Evolutionary conservation across 2,329 filamentous ascomycete species (phyloP).

Genomic region (Pseudogymnoascus sp.): DNA sequence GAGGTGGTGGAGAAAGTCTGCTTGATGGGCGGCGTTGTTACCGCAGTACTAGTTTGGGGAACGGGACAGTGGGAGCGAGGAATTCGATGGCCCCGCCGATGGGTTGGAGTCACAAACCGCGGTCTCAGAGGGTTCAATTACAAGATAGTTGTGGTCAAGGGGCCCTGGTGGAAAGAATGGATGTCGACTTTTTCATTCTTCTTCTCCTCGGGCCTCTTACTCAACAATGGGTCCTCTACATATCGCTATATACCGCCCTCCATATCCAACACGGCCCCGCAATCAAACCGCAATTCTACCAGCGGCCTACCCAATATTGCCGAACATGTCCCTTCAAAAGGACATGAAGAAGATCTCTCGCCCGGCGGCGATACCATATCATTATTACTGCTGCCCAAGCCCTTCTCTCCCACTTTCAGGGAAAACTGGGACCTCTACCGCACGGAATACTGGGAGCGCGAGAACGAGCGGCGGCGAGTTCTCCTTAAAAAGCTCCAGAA

Average conservation of each 20-base stretch:
- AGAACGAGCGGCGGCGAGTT: slow-evolving; percentile 78
- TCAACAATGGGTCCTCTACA: slow-evolving; percentile 55
- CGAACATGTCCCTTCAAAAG: slow-evolving; percentile 56
- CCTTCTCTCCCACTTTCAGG: slow-evolving; percentile 86
- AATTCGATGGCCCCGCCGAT: slow-evolving; percentile 85
- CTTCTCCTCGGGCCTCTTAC: slow-evolving; percentile 66
- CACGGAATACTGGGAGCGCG: slow-evolving; percentile 91
- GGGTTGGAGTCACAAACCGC: slow-evolving; percentile 82
- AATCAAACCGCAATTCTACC: slow-evolving; percentile 15
- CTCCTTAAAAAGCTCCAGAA: slow-evolving; percentile 62
- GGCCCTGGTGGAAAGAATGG: slow-evolving; percentile 72
- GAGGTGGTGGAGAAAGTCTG: slow-evolving; percentile 86
- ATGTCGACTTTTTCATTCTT: slow-evolving; percentile 67
- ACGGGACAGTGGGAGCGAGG: slow-evolving; percentile 96
- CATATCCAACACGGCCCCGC: slow-evolving; percentile 46
- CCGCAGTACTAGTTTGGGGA: slow-evolving; percentile 78
- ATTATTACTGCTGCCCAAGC: slow-evolving; percentile 82
- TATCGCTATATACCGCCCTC: slow-evolving; percentile 70
- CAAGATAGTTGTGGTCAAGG: slow-evolving; percentile 83
- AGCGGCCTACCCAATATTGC: slow-evolving; percentile 31
- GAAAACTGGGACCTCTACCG: slow-evolving; percentile 97
- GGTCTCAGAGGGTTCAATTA: slow-evolving; percentile 89
- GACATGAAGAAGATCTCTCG: slow-evolving; percentile 81
- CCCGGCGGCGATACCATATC: slow-evolving; percentile 88
- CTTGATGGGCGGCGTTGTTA: slow-evolving; percentile 84